These are phyloP conservation scores for Malus sylvestris DNA, from an alignment of 306 rosid genomes.

Conservation along the genomic window DNA sequence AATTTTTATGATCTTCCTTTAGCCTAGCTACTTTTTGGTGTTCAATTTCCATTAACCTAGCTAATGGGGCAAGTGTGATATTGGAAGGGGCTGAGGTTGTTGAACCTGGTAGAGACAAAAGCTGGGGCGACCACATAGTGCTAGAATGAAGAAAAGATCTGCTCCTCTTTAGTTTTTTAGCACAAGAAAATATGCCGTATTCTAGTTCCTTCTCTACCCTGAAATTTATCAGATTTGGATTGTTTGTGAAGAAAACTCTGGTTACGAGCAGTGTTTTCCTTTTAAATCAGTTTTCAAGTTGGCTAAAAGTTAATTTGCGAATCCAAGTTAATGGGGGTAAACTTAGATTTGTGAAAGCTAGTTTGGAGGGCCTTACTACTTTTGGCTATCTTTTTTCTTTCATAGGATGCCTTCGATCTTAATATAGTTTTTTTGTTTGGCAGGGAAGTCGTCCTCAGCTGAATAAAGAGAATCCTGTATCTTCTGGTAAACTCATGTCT, in stretches of 20 bases:
- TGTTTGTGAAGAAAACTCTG: neutral
- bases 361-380: neutral
- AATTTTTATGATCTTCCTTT: too few species aligned
- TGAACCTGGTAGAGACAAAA: too few species aligned
- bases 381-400: neutral
- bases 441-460: slow-evolving; percentile 26
- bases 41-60: too few species aligned
- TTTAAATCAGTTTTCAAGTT: neutral
- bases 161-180: too few species aligned
- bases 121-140: too few species aligned
- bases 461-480: slow-evolving; percentile 20
- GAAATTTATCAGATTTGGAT: neutral
- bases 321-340: neutral
- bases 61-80: too few species aligned
- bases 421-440: slow-evolving; percentile 7
- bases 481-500: slow-evolving; percentile 27
- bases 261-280: neutral
- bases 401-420: slow-evolving; percentile 4
- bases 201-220: neutral
- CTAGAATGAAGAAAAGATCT: too few species aligned
- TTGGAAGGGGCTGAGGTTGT: too few species aligned
- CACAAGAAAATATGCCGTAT: neutral
- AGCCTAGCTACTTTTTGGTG: too few species aligned
- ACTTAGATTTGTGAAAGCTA: neutral
- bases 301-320: neutral